These are phyloP conservation scores for Raphanus raphanistrum DNA, from an alignment of 345 rosid species.

Conservation along the genomic window DNA sequence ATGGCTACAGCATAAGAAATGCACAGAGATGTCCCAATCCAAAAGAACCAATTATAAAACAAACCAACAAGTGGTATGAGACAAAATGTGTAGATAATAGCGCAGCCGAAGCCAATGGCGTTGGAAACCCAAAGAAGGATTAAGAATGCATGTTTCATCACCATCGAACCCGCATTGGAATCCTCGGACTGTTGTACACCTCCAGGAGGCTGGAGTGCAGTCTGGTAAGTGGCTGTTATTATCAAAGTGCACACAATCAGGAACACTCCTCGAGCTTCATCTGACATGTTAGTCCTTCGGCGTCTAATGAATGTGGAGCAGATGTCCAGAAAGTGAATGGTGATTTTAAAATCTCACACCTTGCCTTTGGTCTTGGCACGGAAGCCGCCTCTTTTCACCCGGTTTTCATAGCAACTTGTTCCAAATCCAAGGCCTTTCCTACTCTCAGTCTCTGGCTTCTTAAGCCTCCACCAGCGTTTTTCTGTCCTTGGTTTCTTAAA, in stretches of 20 bases:
- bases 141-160: slow-evolving; percentile 17
- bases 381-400: slow-evolving; percentile 15
- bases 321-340: slow-evolving; percentile 10
- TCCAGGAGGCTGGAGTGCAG: slow-evolving; percentile 28
- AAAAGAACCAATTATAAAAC: neutral
- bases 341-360: neutral
- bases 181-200: slow-evolving; percentile 21
- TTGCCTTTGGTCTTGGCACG: neutral
- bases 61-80: slow-evolving; percentile 7
- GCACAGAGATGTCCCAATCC: neutral
- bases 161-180: neutral
- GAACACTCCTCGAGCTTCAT: slow-evolving; percentile 15
- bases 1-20: slow-evolving; percentile 22
- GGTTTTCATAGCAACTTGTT: neutral
- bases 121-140: slow-evolving; percentile 20
- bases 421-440: neutral
- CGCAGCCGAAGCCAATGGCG: slow-evolving; percentile 16
- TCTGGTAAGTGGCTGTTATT: slow-evolving; percentile 32
- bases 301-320: neutral
- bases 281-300: neutral
- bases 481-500: neutral
- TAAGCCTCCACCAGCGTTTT: neutral
- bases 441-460: neutral
- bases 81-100: slow-evolving; percentile 25
- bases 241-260: slow-evolving; percentile 24